A percentile compares a stretch with the other conserved stretches of the same genome.
Evolutionary conservation across 2,329 filamentous ascomycete species (phyloP).

Genomic region (Aspergillus texensis): DNA sequence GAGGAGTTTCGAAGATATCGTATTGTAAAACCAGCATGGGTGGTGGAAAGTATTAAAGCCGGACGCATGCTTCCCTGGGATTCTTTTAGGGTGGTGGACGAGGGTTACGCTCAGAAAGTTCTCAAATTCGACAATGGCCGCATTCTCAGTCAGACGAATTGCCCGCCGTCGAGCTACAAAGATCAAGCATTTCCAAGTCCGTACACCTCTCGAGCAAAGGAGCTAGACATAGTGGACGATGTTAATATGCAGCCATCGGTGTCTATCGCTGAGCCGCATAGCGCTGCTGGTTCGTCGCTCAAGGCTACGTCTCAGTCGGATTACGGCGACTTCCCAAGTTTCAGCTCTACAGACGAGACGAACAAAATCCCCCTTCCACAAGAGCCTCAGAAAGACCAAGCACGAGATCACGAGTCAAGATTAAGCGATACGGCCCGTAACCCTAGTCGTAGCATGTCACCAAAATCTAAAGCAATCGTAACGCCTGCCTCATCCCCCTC

Average conservation of each 20-base stretch:
- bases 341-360: constrained; percentile 24
- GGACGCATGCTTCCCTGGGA: constrained; percentile 85
- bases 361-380: not conserved
- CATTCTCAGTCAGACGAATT: constrained; percentile 67
- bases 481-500: constrained; percentile 22
- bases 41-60: constrained; percentile 83
- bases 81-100: constrained; percentile 79
- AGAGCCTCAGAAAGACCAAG: not conserved
- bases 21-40: constrained; percentile 92
- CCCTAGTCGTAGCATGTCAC: not conserved
- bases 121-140: constrained; percentile 66
- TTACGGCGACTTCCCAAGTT: constrained; percentile 44
- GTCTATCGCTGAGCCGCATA: not conserved
- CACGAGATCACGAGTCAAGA: not conserved
- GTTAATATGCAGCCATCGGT: constrained; percentile 22
- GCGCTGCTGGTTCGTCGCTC: constrained; percentile 12
- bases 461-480: constrained; percentile 5
- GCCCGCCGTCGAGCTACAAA: constrained; percentile 66
- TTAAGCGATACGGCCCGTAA: not conserved
- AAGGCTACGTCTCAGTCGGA: constrained; percentile 46
- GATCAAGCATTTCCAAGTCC: constrained; percentile 83
- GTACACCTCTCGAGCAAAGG: constrained; percentile 73
- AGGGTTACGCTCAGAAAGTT: constrained; percentile 79
- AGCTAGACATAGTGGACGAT: constrained; percentile 31
- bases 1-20: constrained; percentile 86